These are phyloP conservation scores for Nakazawaea populi DNA, from an alignment of 805 yeast genomes.

Conservation along the genomic window DNA sequence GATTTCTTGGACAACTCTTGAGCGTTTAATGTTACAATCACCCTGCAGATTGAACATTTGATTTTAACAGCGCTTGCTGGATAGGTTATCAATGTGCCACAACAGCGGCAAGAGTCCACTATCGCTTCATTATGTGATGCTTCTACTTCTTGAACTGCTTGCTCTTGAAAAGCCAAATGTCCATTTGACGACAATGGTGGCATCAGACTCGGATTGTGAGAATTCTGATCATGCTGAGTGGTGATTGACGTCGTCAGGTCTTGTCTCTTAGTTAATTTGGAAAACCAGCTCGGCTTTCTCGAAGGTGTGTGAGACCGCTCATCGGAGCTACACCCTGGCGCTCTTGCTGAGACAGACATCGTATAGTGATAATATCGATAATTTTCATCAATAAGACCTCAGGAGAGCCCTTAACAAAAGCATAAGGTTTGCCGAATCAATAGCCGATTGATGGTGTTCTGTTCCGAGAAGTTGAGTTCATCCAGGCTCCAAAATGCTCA, in stretches of 20 bases:
- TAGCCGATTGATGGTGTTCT: no score
- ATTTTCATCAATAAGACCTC: background rate
- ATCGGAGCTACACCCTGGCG: conserved; percentile 7
- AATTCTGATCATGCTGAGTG: background rate
- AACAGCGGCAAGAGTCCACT: conserved; percentile 35
- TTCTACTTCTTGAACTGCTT: background rate
- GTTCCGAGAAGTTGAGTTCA: no score
- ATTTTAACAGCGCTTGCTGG: conserved; percentile 33
- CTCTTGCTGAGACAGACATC: background rate
- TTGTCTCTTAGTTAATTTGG: conserved; percentile 9
- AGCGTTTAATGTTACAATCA: conserved; percentile 29
- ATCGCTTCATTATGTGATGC: conserved; percentile 5
- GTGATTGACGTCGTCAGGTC: background rate
- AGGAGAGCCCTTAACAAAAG: background rate
- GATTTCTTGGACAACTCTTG: conserved; percentile 10
- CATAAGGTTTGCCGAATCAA: no score
- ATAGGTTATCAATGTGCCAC: conserved; percentile 37
- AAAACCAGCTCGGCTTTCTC: conserved; percentile 7
- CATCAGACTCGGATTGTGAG: background rate
- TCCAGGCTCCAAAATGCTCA: no score
- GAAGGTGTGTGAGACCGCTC: conserved; percentile 9
- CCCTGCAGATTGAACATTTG: conserved; percentile 58
- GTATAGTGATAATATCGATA: background rate
- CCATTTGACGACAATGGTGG: background rate
- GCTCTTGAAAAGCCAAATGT: background rate